These are phyloP conservation scores for Grifola frondosa DNA, from an alignment of 1,284 basidiomycete genomes.

Conservation along the genomic window DNA sequence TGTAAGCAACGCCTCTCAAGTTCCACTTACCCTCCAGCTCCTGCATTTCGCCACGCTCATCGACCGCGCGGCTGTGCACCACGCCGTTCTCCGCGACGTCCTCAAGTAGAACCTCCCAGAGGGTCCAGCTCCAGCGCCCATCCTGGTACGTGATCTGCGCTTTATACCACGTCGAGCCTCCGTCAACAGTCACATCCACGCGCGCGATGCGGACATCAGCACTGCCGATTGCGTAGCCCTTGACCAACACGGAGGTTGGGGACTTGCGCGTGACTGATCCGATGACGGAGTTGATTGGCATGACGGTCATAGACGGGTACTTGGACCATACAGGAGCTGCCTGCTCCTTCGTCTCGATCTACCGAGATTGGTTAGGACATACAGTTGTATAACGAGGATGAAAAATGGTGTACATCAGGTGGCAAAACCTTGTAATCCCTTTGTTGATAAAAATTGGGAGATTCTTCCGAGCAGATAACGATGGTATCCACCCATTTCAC, in stretches of 20 bases:
- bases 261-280: constrained; percentile 34
- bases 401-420: constrained; percentile 40
- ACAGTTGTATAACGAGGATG: no score
- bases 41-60: constrained; percentile 45
- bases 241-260: constrained; percentile 39
- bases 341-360: constrained; percentile 34
- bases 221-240: constrained; percentile 60
- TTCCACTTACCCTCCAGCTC: constrained; percentile 53
- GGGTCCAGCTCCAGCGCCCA: constrained; percentile 68
- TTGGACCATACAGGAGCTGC: constrained; percentile 43
- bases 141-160: constrained; percentile 59
- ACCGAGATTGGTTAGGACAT: no score
- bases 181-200: constrained; percentile 55
- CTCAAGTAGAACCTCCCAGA: constrained; percentile 54
- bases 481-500: constrained; percentile 77
- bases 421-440: constrained; percentile 67
- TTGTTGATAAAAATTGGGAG: constrained; percentile 67
- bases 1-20: constrained; percentile 56
- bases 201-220: constrained; percentile 43
- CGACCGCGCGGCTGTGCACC: constrained; percentile 43
- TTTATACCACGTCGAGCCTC: constrained; percentile 50
- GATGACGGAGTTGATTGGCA: constrained; percentile 64
- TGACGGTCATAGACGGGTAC: constrained; percentile 57
- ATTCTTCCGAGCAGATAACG: constrained; percentile 50
- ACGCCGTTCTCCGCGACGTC: constrained; percentile 24